Base-by-base conservation (phyloP, 192 early-diverging fungal genomes). In the Podila minutissima region DNA sequence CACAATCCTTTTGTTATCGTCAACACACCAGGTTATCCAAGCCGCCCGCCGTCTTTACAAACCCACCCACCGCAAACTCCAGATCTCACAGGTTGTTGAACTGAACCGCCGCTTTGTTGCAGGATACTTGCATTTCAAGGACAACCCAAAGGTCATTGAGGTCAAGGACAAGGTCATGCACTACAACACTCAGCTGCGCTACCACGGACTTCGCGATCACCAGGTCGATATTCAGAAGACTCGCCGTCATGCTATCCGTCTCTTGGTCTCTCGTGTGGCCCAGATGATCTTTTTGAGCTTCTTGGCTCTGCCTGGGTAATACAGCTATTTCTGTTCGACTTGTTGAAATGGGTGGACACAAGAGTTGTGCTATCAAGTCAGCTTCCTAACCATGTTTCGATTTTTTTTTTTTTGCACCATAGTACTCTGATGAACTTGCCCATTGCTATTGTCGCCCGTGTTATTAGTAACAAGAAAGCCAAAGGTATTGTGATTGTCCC, bases 191-290 rank as follows among this genome's bases (percentile, higher is more conserved):
- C 86, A 95, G 74, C 88, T 99, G 60, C 91, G 91, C 57, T 95
- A 95, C 84, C 96, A 97, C 81, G 98, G 98, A 20, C 89, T 99
- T 63, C 90, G 91, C 29, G 98, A 99, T 70, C 98, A 99, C 85
- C 97, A 99, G 86, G 98, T 98, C 22, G 88, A 94, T 57, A 92
- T 89, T 24, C 95, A 92, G 66, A 85, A 82, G 2, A 83, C 98
- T 24, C 89, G 91, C 26, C 88, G 92, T 26, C 64, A 84, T 17
- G 92, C 94, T 8, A 75, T 97, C 41, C 86, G 84, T 15, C 83
- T 95, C 60, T 84, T 98, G 69, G 57, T 92, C 4, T 88, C 88
- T 69, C 91, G 98, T 9, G 68, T 94, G 0, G 51, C 91, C 7
- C 87, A 94, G 83, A 85, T 98, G 62, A 51, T 88, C 20, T 75